Percentiles rank a stretch among this genome's conserved stretches.
These are phyloP conservation scores for Harringtonia aguacate DNA, from an alignment of 2,329 filamentous ascomycete species.

Conservation along the genomic window DNA sequence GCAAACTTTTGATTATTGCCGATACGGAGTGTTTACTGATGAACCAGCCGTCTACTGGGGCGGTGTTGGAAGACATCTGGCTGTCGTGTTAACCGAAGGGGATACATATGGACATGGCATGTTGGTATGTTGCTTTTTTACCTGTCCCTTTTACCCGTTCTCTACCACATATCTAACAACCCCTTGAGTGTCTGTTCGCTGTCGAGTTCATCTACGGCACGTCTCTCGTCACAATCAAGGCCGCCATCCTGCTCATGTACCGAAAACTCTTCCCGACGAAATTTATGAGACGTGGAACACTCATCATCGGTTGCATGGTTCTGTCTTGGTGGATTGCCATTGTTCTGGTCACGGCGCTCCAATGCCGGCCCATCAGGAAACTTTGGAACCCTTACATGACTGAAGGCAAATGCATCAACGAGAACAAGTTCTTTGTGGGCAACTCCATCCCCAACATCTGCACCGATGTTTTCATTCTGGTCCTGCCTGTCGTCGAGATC, in stretches of 20 bases:
- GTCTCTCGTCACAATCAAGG: background rate
- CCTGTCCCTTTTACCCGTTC: background rate
- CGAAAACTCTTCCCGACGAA: background rate
- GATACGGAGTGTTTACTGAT: background rate
- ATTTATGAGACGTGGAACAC: background rate
- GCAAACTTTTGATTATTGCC: too few species aligned
- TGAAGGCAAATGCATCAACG: background rate
- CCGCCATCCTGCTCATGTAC: background rate
- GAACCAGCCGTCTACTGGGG: background rate
- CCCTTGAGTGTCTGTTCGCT: background rate
- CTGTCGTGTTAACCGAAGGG: background rate
- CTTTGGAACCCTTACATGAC: background rate
- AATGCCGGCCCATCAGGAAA: background rate
- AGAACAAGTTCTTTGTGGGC: background rate
- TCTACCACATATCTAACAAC: too few species aligned
- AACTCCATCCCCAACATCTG: background rate
- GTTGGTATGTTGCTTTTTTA: background rate
- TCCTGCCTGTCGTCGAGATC: background rate
- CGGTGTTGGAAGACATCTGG: background rate
- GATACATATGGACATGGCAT: background rate
- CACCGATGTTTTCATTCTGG: background rate
- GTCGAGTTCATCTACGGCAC: background rate
- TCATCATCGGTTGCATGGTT: background rate
- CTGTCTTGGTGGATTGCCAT: background rate
- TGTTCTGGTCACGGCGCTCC: background rate